Evolutionary conservation across 2,329 filamentous ascomycete species (phyloP).

Genomic region (Aspergillus caelatus): DNA sequence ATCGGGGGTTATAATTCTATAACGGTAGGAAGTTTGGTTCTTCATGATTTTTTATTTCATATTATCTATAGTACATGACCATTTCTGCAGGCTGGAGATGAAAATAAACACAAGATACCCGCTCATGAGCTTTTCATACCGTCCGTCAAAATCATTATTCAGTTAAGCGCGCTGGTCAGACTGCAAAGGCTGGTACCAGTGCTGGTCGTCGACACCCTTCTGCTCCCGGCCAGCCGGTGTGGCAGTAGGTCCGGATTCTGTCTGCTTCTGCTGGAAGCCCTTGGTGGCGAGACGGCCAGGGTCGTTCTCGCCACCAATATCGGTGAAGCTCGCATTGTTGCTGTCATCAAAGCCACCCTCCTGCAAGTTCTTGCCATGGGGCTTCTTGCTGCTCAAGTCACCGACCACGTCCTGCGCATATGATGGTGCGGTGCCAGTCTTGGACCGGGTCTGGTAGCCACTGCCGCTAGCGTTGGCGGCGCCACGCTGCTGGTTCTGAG

Average conservation of each 20-base stretch:
- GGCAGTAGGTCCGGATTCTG: slow-evolving; percentile 32
- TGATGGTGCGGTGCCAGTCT: slow-evolving; percentile 39
- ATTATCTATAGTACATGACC: slow-evolving; percentile 8
- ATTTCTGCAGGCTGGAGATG: not conserved
- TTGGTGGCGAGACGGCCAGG: slow-evolving; percentile 54
- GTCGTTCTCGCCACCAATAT: slow-evolving; percentile 60
- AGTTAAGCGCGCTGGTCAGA: slow-evolving; percentile 33
- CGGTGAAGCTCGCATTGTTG: slow-evolving; percentile 55
- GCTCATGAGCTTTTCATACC: slow-evolving; percentile 13
- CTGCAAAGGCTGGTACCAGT: slow-evolving; percentile 28
- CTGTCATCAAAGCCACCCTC: slow-evolving; percentile 51
- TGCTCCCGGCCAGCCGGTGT: slow-evolving; percentile 26
- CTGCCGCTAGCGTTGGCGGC: slow-evolving; percentile 26
- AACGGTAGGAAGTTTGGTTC: not conserved
- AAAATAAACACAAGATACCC: not conserved
- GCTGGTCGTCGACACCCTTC: slow-evolving; percentile 27
- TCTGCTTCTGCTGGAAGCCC: slow-evolving; percentile 35
- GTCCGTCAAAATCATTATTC: slow-evolving; percentile 4
- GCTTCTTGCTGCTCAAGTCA: slow-evolving; percentile 41
- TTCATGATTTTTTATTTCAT: not conserved
- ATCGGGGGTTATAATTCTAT: not conserved
- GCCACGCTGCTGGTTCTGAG: slow-evolving; percentile 1
- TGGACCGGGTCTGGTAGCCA: slow-evolving; percentile 29
- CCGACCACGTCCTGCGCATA: slow-evolving; percentile 41
- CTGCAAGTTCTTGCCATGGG: slow-evolving; percentile 55